Conservation (phyloP, 2,329 filamentous ascomycete genomes). For the Albifimbria verrucaria region DNA sequence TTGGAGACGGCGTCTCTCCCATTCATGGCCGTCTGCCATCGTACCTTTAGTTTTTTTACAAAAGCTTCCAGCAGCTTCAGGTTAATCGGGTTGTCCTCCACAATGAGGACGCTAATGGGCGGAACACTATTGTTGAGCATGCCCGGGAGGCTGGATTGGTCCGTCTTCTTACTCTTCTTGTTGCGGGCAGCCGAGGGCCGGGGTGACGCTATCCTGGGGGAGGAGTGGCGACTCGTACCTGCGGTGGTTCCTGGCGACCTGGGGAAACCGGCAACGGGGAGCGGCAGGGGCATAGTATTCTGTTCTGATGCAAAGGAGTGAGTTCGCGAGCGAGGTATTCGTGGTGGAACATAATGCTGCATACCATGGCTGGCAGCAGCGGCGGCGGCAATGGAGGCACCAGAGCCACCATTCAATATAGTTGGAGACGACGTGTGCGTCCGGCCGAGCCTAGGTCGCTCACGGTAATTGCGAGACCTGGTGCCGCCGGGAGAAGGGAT, state of each 20-base stretch:
- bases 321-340: slow-evolving; percentile 49
- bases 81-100: slow-evolving; percentile 99
- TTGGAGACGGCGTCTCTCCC: slow-evolving; percentile 89
- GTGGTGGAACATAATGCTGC: slow-evolving; percentile 31
- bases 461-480: slow-evolving; percentile 51
- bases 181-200: slow-evolving; percentile 39
- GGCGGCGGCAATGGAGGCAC: slow-evolving; percentile 28
- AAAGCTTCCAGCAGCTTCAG: slow-evolving; percentile 90
- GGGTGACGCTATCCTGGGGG: slow-evolving; percentile 46
- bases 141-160: slow-evolving; percentile 49
- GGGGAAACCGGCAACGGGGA: slow-evolving; percentile 48
- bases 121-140: slow-evolving; percentile 81
- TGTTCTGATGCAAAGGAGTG: slow-evolving; percentile 58
- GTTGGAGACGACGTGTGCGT: slow-evolving; percentile 83
- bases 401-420: slow-evolving; percentile 48
- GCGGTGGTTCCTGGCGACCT: slow-evolving; percentile 40
- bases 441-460: slow-evolving; percentile 61
- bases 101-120: slow-evolving; percentile 94
- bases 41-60: slow-evolving; percentile 90
- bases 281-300: slow-evolving; percentile 36
- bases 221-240: slow-evolving; percentile 50
- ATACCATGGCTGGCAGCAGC: slow-evolving; percentile 32
- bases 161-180: slow-evolving; percentile 54
- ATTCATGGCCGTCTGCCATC: slow-evolving; percentile 97
- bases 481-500: slow-evolving; percentile 79